phyloP scores from a whole-genome alignment of 495 filamentous ascomycete species.

The Cercophora sp. region DNA sequence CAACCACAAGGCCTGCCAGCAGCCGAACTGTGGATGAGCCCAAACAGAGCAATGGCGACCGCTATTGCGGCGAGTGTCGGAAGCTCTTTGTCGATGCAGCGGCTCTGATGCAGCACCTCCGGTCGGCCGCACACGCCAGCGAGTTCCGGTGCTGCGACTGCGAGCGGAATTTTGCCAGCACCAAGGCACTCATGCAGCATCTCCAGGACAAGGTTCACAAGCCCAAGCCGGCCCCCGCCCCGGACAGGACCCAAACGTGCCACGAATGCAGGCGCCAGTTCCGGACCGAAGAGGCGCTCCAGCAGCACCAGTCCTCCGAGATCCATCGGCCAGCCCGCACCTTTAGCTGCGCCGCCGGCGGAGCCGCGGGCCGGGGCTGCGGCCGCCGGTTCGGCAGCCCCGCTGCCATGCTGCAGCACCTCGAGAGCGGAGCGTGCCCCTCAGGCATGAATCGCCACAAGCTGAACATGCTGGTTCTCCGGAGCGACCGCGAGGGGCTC shows the following conservation, averaged over 20 bases:
- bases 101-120: background rate
- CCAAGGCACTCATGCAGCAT: background rate
- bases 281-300: background rate
- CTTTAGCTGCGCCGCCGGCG: background rate
- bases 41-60: background rate
- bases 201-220: slow-evolving; percentile 1
- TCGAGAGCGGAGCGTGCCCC: slow-evolving; percentile 1
- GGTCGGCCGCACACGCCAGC: background rate
- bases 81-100: background rate
- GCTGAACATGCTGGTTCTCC: background rate
- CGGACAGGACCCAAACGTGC: background rate
- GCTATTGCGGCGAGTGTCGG: slow-evolving; percentile 1
- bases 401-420: background rate
- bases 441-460: slow-evolving; percentile 1
- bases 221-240: background rate
- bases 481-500: slow-evolving; percentile 1
- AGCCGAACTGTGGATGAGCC: background rate
- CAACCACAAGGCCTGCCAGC: background rate
- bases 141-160: slow-evolving; percentile 6
- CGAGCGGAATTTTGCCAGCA: background rate
- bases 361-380: background rate
- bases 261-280: background rate
- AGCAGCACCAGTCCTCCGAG: background rate
- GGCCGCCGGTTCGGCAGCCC: background rate
- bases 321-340: background rate